phyloP scores from a whole-genome alignment of 148 eudicot genomes.

The Arctostaphylos glauca region DNA sequence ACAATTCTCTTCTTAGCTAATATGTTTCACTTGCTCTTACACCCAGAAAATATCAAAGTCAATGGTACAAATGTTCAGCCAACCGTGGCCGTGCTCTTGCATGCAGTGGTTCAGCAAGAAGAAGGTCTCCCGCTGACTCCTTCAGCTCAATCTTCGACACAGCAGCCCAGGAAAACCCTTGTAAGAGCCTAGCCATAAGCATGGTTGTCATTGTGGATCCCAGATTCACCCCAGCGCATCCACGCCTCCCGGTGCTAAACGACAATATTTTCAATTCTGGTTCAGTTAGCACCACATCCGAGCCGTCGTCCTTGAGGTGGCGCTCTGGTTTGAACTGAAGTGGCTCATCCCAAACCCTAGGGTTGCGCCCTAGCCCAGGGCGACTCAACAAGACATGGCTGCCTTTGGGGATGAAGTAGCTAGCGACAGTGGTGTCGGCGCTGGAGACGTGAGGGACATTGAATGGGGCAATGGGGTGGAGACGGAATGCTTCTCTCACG shows the following conservation, averaged over 20 bases:
- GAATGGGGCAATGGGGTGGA: background rate
- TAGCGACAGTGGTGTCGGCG: background rate
- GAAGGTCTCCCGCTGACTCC: background rate
- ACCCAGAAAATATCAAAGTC: background rate
- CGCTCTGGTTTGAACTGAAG: slow-evolving; percentile 9
- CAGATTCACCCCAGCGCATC: background rate
- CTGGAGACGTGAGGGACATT: slow-evolving; percentile 10
- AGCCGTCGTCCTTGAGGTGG: slow-evolving; percentile 7
- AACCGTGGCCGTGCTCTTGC: background rate
- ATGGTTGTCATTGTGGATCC: background rate
- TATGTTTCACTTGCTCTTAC: too few relatives aligned
- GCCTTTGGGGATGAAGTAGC: slow-evolving; percentile 19
- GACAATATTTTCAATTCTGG: background rate
- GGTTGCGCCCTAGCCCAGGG: slow-evolving; percentile 4
- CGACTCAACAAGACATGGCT: slow-evolving; percentile 4
- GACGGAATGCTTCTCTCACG: too few relatives aligned
- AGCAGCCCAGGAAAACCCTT: background rate
- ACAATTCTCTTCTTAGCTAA: too few relatives aligned
- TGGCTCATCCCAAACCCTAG: slow-evolving; percentile 15
- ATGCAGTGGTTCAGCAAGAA: background rate
- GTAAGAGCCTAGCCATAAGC: slow-evolving; percentile 14
- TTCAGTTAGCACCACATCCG: background rate
- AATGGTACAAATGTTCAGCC: background rate
- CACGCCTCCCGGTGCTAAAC: slow-evolving; percentile 16
- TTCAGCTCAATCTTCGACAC: background rate